A percentile compares a stretch with the other conserved stretches of the same genome.
Conservation (phyloP, 805 yeast genomes). For the Ogataea ganodermae region DNA sequence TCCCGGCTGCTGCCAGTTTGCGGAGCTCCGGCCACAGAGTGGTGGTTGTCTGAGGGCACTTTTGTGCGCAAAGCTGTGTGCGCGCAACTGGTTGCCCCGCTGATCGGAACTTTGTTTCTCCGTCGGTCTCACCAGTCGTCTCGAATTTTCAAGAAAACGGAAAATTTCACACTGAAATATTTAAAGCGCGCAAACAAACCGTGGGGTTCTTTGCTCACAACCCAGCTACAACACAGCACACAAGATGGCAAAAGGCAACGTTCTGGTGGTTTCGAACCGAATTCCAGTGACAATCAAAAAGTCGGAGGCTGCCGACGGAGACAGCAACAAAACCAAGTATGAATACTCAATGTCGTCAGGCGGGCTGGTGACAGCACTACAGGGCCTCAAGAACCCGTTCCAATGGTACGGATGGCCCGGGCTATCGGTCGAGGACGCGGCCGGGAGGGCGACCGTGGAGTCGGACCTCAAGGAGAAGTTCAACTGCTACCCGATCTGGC, state of each 20-base stretch:
- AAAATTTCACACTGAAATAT: neutral
- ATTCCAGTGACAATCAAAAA: constrained; percentile 90
- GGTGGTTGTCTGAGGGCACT: no score
- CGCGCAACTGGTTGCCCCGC: no score
- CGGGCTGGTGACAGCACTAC: constrained; percentile 93
- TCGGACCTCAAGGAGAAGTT: constrained; percentile 72
- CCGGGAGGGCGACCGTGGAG: constrained; percentile 67
- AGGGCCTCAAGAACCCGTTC: constrained; percentile 85
- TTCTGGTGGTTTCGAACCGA: constrained; percentile 90
- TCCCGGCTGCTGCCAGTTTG: no score
- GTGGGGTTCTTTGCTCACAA: neutral
- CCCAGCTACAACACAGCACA: neutral
- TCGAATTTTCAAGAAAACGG: neutral
- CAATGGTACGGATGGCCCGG: constrained; percentile 99
- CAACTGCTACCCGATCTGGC: constrained; percentile 86
- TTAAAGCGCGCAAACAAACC: neutral
- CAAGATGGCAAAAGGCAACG: constrained; percentile 53
- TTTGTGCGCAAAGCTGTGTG: no score
- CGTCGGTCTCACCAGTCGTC: neutral
- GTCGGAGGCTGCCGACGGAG: constrained; percentile 9
- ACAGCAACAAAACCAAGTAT: constrained; percentile 64
- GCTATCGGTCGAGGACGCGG: constrained; percentile 72
- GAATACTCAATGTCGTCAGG: constrained; percentile 94
- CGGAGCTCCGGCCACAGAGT: no score
- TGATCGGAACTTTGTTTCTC: no score